Evolutionary conservation across 1,284 basidiomycete species (phyloP), one percentile per base, ranked within the genome.

Genomic region (Athelia sp.): DNA sequence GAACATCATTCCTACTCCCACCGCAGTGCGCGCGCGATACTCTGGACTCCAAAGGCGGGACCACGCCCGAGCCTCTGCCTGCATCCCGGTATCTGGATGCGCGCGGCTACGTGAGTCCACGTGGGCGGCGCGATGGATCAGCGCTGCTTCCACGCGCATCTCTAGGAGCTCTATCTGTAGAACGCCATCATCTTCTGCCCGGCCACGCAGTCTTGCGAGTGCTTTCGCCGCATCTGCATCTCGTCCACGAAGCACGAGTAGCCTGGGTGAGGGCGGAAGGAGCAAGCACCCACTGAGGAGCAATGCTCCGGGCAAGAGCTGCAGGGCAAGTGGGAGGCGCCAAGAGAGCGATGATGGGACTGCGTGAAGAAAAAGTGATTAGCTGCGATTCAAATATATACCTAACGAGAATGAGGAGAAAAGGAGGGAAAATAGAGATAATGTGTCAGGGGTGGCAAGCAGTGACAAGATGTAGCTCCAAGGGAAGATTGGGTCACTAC

Each of bases 291-390:
- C 87, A 8, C 84, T 6, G 0, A 72, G 81, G 4, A 92, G 76
- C 3, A 86, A 62, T 15, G 82, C 56, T 0, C 85, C 90, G 15
- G 89, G 89, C 11, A 84, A 59, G 19, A 90, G 64, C 60, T 92
- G 89, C 15, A 90, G 66, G 1, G 74, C 82, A 3, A 91, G 75
- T 3, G 89, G 90, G 31, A 89, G 76, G 26, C 89, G 76, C 88
- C 88, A 92, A 1, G 87, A 87, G 23, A 68, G 65, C 1, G 84
- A 81, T 10, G 80, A 74, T 4, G 67, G 60, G 23, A 82, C 79
- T 85, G 52, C 34, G 13, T 15, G 45, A n/a, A n/a, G n/a, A n/a
- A n/a, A n/a, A n/a, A n/a, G n/a, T n/a, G n/a, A n/a, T n/a, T n/a
- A n/a, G n/a, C n/a, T n/a, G n/a, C n/a, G n/a, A n/a, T n/a, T n/a